Percentiles rank a stretch among this genome's conserved stretches.
Evolutionary conservation across 352 stramenopile genomes (phyloP).

Genomic region (Blastocystis sp.): DNA sequence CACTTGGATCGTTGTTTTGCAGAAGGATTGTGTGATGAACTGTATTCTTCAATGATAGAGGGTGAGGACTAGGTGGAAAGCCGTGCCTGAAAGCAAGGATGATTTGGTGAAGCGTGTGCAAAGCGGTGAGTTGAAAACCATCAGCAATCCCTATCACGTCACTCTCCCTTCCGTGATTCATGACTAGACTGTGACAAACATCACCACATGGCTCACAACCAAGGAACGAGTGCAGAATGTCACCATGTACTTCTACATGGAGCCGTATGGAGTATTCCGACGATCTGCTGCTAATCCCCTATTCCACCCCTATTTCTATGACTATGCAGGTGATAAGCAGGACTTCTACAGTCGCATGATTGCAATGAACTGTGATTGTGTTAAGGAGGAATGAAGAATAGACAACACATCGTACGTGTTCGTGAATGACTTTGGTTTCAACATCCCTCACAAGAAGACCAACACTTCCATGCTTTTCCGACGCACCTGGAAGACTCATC

Average conservation of each 20-base stretch:
- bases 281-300: not conserved
- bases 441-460: slow-evolving; percentile 18
- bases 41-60: not conserved
- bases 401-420: slow-evolving; percentile 37
- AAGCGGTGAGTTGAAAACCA: not conserved
- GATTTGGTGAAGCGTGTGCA: not conserved
- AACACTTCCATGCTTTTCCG: not conserved
- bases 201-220: too few species aligned
- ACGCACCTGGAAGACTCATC: too few species aligned
- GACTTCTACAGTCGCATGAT: not conserved
- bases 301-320: slow-evolving; percentile 51
- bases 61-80: not conserved
- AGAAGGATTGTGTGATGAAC: not conserved
- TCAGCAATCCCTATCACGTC: too few species aligned
- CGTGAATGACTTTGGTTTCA: slow-evolving; percentile 48
- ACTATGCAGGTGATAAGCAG: slow-evolving; percentile 54
- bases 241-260: not conserved
- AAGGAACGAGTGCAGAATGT: too few species aligned
- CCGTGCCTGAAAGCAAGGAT: not conserved
- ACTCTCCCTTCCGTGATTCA: too few species aligned
- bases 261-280: slow-evolving; percentile 21
- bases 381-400: not conserved
- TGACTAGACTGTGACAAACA: too few species aligned
- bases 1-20: not conserved
- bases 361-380: not conserved